Percentiles rank a stretch among this genome's conserved stretches.
These are phyloP conservation scores for Blastocystis sp. DNA, from an alignment of 352 stramenopile genomes.

Conservation along the genomic window DNA sequence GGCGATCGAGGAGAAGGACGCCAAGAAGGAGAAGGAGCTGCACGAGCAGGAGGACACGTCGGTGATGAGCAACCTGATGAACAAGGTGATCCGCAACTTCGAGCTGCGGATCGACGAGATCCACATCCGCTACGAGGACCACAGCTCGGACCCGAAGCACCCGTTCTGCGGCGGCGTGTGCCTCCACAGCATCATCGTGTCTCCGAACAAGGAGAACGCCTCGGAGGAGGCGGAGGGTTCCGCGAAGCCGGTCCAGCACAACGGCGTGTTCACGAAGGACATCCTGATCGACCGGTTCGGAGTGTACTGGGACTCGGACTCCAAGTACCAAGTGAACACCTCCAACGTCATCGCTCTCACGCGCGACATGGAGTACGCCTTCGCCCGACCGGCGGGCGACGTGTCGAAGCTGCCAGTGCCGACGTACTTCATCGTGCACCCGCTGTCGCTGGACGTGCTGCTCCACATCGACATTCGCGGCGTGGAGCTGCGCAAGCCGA, in stretches of 20 bases:
- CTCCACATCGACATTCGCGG: slow-evolving; percentile 63
- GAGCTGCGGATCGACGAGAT: slow-evolving; percentile 31
- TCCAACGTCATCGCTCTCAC: background rate
- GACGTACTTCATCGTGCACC: slow-evolving; percentile 47
- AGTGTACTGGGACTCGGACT: slow-evolving; percentile 65
- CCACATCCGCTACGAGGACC: slow-evolving; percentile 69
- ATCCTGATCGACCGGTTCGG: slow-evolving; percentile 38
- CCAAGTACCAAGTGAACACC: slow-evolving; percentile 6
- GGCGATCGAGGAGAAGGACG: slow-evolving; percentile 69
- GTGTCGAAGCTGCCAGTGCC: background rate
- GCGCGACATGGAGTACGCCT: slow-evolving; percentile 41
- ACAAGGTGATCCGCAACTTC: slow-evolving; percentile 67
- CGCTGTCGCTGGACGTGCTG: background rate
- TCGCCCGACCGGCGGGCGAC: background rate
- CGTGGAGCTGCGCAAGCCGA: slow-evolving; percentile 56
- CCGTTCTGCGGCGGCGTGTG: slow-evolving; percentile 58
- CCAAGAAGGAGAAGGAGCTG: slow-evolving; percentile 54
- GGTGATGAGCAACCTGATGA: slow-evolving; percentile 38
- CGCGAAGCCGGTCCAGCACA: slow-evolving; percentile 43
- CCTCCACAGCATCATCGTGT: slow-evolving; percentile 30
- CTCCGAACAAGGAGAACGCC: slow-evolving; percentile 29
- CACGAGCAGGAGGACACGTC: slow-evolving; percentile 67
- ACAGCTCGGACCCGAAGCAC: slow-evolving; percentile 68
- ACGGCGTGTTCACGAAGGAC: slow-evolving; percentile 55
- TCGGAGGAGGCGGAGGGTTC: background rate